These are phyloP conservation scores for Pisolithus sp. DNA, from an alignment of 768 basidiomycete species.

Conservation along the genomic window DNA sequence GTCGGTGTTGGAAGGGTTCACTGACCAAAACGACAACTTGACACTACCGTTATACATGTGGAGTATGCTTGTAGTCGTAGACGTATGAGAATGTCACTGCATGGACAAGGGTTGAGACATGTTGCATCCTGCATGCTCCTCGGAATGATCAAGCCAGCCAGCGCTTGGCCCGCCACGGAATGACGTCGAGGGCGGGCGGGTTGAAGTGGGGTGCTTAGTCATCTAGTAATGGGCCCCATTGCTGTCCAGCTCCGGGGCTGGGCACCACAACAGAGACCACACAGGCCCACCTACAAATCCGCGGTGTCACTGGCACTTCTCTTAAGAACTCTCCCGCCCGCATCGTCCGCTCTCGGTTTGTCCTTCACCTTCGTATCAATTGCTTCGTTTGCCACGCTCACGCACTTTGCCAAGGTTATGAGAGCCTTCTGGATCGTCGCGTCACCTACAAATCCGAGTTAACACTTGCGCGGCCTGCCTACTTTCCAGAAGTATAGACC, in stretches of 20 bases:
- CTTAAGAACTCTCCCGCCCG: no score
- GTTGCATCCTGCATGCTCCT: neutral
- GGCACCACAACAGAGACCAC: neutral
- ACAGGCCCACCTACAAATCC: neutral
- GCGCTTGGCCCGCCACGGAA: neutral
- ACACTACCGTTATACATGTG: constrained; percentile 95
- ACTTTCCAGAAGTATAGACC: neutral
- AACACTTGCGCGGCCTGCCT: neutral
- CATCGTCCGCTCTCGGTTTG: neutral
- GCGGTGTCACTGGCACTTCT: no score
- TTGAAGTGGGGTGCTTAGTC: constrained; percentile 9
- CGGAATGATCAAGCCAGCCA: no score
- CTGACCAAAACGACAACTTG: constrained; percentile 96
- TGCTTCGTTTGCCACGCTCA: neutral
- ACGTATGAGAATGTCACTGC: constrained; percentile 20
- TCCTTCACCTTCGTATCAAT: neutral
- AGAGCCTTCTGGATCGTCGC: constrained; percentile 6
- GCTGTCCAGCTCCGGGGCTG: neutral
- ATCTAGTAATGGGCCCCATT: neutral
- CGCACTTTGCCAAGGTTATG: constrained; percentile 3
- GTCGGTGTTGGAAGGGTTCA: constrained; percentile 80
- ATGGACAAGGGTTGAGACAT: neutral
- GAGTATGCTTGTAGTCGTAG: constrained; percentile 70
- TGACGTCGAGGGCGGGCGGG: constrained; percentile 4
- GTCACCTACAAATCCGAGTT: neutral